These are phyloP conservation scores for Gossypium raimondii DNA, from an alignment of 345 rosid species.

Conservation along the genomic window DNA sequence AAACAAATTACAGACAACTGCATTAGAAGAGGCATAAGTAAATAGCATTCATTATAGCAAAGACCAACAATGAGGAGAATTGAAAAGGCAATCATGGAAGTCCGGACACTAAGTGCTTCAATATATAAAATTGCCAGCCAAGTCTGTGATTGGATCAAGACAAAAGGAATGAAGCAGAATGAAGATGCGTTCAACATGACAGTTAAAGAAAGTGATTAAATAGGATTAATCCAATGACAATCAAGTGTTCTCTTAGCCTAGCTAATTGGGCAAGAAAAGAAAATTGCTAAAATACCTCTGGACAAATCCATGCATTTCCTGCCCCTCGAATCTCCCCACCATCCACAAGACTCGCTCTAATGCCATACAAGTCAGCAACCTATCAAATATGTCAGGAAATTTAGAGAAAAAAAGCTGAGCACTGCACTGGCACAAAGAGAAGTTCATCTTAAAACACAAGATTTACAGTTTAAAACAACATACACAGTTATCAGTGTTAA, in stretches of 20 bases:
- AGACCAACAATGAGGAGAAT: conserved; percentile 1
- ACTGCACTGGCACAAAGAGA: neutral
- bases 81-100: neutral
- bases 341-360: conserved; percentile 96
- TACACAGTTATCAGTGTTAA: conserved; percentile 90
- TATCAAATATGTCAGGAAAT: conserved; percentile 25
- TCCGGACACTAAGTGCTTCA: neutral
- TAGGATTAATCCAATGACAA: conserved; percentile 9
- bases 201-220: neutral
- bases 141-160: conserved; percentile 2
- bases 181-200: neutral
- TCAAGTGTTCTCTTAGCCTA: neutral
- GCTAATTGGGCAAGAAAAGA: neutral
- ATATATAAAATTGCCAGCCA: conserved; percentile 4
- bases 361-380: conserved; percentile 97
- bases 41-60: neutral
- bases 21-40: conserved; percentile 10
- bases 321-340: conserved; percentile 99
- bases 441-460: conserved; percentile 1
- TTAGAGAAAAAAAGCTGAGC: neutral
- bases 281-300: conserved; percentile 53
- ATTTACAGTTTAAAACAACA: conserved; percentile 29
- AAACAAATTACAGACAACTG: neutral
- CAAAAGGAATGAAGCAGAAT: neutral
- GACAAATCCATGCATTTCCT: conserved; percentile 97